Evolutionary conservation across 345 rosid species (phyloP).

Genomic region (Reutealis trisperma): DNA sequence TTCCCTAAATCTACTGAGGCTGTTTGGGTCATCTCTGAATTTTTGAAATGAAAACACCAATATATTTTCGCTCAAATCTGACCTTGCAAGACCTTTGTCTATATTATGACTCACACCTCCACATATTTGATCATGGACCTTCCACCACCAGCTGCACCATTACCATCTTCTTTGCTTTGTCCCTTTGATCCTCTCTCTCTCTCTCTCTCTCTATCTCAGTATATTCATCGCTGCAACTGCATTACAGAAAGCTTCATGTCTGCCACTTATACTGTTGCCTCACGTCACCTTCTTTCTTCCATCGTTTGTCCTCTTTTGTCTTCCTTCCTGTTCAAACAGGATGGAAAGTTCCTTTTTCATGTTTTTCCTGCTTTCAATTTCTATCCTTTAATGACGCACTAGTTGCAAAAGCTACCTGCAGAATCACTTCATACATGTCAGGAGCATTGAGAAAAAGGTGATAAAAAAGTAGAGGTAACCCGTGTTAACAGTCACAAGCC

Average conservation of each 20-base stretch:
- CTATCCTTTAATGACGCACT: slow-evolving; percentile 41
- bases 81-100: slow-evolving; percentile 46
- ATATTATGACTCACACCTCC: slow-evolving; percentile 52
- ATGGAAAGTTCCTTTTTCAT: slow-evolving; percentile 26
- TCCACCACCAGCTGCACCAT: slow-evolving; percentile 50
- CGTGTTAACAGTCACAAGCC: slow-evolving; percentile 54
- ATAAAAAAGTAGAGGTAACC: slow-evolving; percentile 38
- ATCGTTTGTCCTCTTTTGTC: slow-evolving; percentile 20
- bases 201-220: slow-evolving; percentile 11
- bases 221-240: slow-evolving; percentile 37
- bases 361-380: slow-evolving; percentile 32
- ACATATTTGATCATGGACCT: slow-evolving; percentile 56
- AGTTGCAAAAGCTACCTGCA: slow-evolving; percentile 36
- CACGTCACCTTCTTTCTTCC: slow-evolving; percentile 24
- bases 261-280: slow-evolving; percentile 54
- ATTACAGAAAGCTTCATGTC: slow-evolving; percentile 55
- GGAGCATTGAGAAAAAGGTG: slow-evolving; percentile 27
- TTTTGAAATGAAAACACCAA: slow-evolving; percentile 57
- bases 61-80: slow-evolving; percentile 42
- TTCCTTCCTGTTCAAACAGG: slow-evolving; percentile 37
- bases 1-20: slow-evolving; percentile 31
- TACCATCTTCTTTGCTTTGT: slow-evolving; percentile 35
- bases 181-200: background rate
- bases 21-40: slow-evolving; percentile 54
- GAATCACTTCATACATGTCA: slow-evolving; percentile 34